phyloP scores from a whole-genome alignment of 768 basidiomycete species.

The Pleurotus djamor region DNA sequence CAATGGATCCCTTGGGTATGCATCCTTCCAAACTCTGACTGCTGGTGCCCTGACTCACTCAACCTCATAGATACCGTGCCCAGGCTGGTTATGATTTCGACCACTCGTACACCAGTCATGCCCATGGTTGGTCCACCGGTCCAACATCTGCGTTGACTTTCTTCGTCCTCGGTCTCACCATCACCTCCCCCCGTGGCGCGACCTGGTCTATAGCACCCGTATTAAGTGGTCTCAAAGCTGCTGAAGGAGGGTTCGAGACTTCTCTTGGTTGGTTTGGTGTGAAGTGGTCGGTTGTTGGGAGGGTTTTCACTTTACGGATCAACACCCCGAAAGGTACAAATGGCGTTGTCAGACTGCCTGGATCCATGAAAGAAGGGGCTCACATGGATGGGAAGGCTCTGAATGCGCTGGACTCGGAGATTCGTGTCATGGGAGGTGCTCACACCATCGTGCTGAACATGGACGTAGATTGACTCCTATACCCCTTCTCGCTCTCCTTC shows the following conservation, averaged over 20 bases:
- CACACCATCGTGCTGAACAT: neutral
- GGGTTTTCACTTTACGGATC: slow-evolving; percentile 16
- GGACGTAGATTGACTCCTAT: neutral
- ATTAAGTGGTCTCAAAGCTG: slow-evolving; percentile 34
- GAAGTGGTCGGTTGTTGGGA: slow-evolving; percentile 26
- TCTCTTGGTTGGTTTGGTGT: slow-evolving; percentile 42
- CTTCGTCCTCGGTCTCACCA: slow-evolving; percentile 41
- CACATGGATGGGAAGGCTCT: neutral
- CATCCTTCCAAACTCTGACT: neutral
- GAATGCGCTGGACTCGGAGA: neutral
- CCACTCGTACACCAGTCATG: slow-evolving; percentile 42
- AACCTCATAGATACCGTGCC: slow-evolving; percentile 32
- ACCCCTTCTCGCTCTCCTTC: neutral
- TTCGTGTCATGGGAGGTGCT: neutral
- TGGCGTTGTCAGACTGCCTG: slow-evolving; percentile 24
- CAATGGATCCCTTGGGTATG: slow-evolving; percentile 43
- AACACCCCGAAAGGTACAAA: slow-evolving; percentile 22
- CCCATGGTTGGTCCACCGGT: slow-evolving; percentile 49
- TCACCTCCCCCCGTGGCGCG: slow-evolving; percentile 36
- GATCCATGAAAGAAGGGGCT: slow-evolving; percentile 17
- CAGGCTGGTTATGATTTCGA: slow-evolving; percentile 45
- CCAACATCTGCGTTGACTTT: slow-evolving; percentile 47
- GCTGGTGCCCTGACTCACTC: neutral
- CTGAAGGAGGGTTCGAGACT: slow-evolving; percentile 45
- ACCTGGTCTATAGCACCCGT: slow-evolving; percentile 44